These are phyloP conservation scores for Haematococcus lacustris DNA, from an alignment of 139 green algal species.

Conservation along the genomic window DNA sequence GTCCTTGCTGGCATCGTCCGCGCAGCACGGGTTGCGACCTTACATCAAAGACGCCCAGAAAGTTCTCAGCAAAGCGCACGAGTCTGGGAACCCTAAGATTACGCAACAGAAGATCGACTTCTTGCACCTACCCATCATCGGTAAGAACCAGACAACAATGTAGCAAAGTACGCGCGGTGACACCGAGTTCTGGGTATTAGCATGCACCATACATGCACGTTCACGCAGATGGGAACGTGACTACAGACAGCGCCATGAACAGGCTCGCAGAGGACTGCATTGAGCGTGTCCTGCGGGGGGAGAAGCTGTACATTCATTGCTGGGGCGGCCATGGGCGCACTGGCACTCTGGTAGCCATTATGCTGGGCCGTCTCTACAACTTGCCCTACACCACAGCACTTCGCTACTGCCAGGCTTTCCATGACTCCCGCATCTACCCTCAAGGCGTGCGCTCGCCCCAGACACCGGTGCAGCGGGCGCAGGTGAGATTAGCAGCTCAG, in stretches of 20 bases:
- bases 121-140: slow-evolving; percentile 73
- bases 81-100: slow-evolving; percentile 44
- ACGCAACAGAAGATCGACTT: slow-evolving; percentile 70
- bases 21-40: slow-evolving; percentile 55
- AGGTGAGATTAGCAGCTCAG: slow-evolving; percentile 29
- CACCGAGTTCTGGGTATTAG: no score
- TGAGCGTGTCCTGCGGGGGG: slow-evolving; percentile 54
- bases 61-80: slow-evolving; percentile 56
- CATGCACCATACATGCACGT: no score
- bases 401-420: slow-evolving; percentile 66
- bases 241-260: slow-evolving; percentile 49
- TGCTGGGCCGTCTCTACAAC: slow-evolving; percentile 66
- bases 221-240: slow-evolving; percentile 68
- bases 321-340: slow-evolving; percentile 64
- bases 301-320: slow-evolving; percentile 76
- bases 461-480: slow-evolving; percentile 61
- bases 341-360: slow-evolving; percentile 55
- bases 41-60: slow-evolving; percentile 80
- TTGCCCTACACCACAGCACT: slow-evolving; percentile 55
- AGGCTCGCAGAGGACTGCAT: slow-evolving; percentile 73
- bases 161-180: no score
- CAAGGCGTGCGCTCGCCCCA: slow-evolving; percentile 70
- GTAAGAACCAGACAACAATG: slow-evolving; percentile 56
- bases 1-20: background rate
- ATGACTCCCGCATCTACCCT: slow-evolving; percentile 65